Percentiles rank a stretch among this genome's conserved stretches.
Conservation (phyloP, 306 rosid genomes). For the Fragaria vesca region DNA sequence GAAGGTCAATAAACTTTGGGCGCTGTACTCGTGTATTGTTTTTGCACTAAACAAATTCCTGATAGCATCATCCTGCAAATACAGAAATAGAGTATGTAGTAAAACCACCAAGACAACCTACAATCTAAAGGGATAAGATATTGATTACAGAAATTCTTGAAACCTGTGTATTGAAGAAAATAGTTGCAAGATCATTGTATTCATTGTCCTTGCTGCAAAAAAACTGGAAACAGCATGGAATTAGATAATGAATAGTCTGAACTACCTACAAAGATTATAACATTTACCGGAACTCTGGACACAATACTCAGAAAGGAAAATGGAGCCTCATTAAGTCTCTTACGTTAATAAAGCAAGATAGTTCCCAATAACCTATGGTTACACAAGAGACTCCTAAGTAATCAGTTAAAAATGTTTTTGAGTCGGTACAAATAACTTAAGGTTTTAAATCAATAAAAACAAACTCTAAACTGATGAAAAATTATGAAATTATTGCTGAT, state of each 20-base stretch:
- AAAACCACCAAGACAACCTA: not conserved
- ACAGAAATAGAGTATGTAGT: slow-evolving; percentile 14
- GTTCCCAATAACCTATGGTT: not conserved
- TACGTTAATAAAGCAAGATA: not conserved
- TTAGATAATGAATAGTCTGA: slow-evolving; percentile 21
- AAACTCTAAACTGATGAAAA: not conserved
- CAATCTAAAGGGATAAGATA: slow-evolving; percentile 17
- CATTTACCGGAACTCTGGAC: not conserved
- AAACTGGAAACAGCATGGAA: slow-evolving; percentile 53
- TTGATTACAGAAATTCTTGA: slow-evolving; percentile 17
- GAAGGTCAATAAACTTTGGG: slow-evolving; percentile 90
- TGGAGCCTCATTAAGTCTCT: not conserved
- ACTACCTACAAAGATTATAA: not conserved
- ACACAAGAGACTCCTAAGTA: not conserved
- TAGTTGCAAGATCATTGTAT: slow-evolving; percentile 97
- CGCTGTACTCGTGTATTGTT: slow-evolving; percentile 91
- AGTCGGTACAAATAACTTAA: not conserved
- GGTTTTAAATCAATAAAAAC: not conserved
- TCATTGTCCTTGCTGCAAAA: slow-evolving; percentile 84
- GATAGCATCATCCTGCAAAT: slow-evolving; percentile 92
- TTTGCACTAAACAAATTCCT: slow-evolving; percentile 98
- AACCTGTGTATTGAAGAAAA: slow-evolving; percentile 98
- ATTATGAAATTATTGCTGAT: not conserved
- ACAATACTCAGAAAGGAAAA: not conserved
- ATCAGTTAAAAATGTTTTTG: not conserved